phyloP scores from a whole-genome alignment of 2,329 filamentous ascomycete genomes.

The Diaporthe nobilis region DNA sequence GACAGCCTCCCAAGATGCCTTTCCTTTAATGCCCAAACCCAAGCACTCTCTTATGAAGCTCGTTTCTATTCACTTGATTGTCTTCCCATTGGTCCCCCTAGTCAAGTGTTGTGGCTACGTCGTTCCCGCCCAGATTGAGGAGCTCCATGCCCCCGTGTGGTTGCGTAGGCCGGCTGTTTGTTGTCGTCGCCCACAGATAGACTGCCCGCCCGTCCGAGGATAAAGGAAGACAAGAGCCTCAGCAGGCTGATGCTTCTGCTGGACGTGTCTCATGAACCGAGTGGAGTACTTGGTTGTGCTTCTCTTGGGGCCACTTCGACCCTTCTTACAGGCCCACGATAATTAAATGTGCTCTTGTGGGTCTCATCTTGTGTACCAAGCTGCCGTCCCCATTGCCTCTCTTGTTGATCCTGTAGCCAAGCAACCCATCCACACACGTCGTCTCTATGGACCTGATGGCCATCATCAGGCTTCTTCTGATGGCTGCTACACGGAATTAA shows the following conservation, averaged over 20 bases:
- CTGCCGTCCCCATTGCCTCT: not conserved
- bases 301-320: no score
- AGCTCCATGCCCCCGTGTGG: no score
- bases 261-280: no score
- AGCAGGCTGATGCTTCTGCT: no score
- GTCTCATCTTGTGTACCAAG: not conserved
- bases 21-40: not conserved
- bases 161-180: no score
- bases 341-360: not conserved
- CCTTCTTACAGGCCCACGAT: not conserved
- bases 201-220: no score
- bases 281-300: no score
- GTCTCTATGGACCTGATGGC: not conserved
- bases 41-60: not conserved
- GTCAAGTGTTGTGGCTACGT: not conserved
- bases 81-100: not conserved
- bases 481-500: not conserved
- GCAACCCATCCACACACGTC: not conserved
- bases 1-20: not conserved
- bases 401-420: not conserved
- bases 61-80: not conserved
- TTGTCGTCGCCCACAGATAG: not conserved
- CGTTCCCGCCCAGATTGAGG: not conserved
- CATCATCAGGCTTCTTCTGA: not conserved
- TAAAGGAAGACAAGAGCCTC: not conserved